Base-by-base conservation (phyloP, 2,329 filamentous ascomycete species). In the Neospermospora avenae region DNA sequence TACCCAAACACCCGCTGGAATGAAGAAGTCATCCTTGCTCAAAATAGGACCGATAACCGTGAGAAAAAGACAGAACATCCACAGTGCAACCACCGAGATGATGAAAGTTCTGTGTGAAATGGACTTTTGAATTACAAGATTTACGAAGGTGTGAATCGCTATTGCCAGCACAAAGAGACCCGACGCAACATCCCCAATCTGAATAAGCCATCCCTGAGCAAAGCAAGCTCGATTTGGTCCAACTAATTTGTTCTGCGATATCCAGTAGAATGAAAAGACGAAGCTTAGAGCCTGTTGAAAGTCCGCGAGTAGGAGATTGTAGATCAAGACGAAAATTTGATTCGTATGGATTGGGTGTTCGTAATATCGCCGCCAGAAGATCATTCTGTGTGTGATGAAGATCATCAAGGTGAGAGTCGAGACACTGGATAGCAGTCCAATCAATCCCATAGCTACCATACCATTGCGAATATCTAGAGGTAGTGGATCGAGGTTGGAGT, bases 381-480 rank as follows among this genome's bases (percentile, higher is more conserved):
- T 65, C 59, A 82, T 75, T 28, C 78, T 76, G 67, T 78, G 80
- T 28, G 72, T 75, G 58, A 82, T 75, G 52, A 80, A 69, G 28
- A 73, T 48, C 20, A 81, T 71, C 2, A 83, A 74, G 10, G 69
- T 67, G 4, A 74, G 62, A 2, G 80, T 78, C 22, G 77, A 73
- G 18, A 77, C 42, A 61, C 80, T 76, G 11, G 80, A 82, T 7
- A 81, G 60, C 42, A 80, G 73, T 16, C 76, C 80, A 25, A 82
- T 69, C 28, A 70, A 65, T 24, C 78, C 74, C 58, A 82, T 76
- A 16, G 93, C 89, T 28, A 96, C 84, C 66, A 99, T 86, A 72
- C 98, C 95, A 67, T 89, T 80, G 18, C 93, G 90, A 58, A 98
- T 87, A 54, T 97, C 92, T 18, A 88, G 84, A 1, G 95, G 95